These are phyloP conservation scores for Isabelozyma rhagii DNA, from an alignment of 805 yeast genomes.

Conservation along the genomic window DNA sequence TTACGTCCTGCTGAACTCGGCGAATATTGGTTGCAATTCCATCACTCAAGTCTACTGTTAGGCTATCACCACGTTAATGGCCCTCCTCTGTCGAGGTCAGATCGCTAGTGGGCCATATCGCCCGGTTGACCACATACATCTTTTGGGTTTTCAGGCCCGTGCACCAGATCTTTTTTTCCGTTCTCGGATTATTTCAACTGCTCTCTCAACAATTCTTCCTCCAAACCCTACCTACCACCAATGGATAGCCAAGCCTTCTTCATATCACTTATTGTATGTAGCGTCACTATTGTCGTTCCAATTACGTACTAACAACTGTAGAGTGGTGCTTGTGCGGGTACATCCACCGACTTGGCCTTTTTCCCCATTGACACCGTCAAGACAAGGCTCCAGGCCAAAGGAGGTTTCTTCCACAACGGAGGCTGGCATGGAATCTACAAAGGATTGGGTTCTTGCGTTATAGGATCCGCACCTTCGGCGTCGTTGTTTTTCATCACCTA, in stretches of 20 bases:
- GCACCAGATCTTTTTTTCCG: background rate
- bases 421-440: conserved; percentile 89
- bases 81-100: no score
- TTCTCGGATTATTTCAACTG: background rate
- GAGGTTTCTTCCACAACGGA: conserved; percentile 90
- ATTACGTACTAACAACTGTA: conserved; percentile 12
- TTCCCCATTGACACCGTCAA: conserved; percentile 96
- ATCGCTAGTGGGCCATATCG: no score
- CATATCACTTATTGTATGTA: conserved; percentile 23
- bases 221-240: background rate
- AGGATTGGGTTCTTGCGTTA: conserved; percentile 90
- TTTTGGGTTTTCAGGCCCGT: background rate
- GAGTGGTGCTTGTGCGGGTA: conserved; percentile 96
- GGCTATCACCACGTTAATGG: no score
- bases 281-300: background rate
- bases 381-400: conserved; percentile 91
- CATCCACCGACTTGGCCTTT: conserved; percentile 89
- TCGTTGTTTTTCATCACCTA: conserved; percentile 62
- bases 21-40: no score
- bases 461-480: conserved; percentile 86
- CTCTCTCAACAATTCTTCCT: no score
- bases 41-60: no score
- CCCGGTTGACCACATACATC: no score
- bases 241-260: conserved; percentile 29
- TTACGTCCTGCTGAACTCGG: no score